Percentiles rank a stretch among this genome's conserved stretches.
These are phyloP conservation scores for Saccharomyces hybrid DNA, from an alignment of 1,139 yeast genomes.

Conservation along the genomic window DNA sequence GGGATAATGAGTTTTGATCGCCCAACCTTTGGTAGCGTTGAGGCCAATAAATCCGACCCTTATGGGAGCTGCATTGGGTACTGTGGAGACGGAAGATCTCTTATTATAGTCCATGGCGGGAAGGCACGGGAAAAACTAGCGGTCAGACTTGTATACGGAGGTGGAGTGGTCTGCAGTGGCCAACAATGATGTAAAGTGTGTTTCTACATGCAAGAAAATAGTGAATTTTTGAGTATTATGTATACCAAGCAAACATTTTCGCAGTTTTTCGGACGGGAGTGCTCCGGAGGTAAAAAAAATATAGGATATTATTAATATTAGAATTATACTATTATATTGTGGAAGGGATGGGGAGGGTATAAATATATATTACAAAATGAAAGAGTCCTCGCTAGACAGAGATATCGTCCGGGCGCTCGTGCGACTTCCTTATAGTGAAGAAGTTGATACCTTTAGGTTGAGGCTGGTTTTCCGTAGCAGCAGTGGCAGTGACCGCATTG, in stretches of 20 bases:
- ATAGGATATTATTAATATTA: not conserved
- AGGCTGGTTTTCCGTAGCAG: slow-evolving; percentile 32
- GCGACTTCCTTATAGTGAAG: slow-evolving; percentile 63
- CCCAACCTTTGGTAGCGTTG: slow-evolving; percentile 24
- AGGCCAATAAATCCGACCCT: slow-evolving; percentile 25
- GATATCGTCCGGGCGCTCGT: slow-evolving; percentile 51
- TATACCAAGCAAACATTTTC: not conserved
- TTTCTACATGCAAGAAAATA: not conserved
- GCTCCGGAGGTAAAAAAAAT: not conserved
- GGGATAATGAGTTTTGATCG: slow-evolving; percentile 25
- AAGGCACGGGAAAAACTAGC: not conserved
- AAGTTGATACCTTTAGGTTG: slow-evolving; percentile 65
- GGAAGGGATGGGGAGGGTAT: not conserved
- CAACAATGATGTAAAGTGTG: not conserved
- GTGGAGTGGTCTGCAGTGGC: not conserved
- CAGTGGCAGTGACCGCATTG: slow-evolving; percentile 14
- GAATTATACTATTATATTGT: not conserved
- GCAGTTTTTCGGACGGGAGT: not conserved
- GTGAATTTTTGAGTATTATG: not conserved
- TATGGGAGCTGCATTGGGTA: slow-evolving; percentile 22
- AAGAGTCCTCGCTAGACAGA: slow-evolving; percentile 38
- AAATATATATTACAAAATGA: not conserved
- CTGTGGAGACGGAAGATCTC: slow-evolving; percentile 20
- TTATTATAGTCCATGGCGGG: slow-evolving; percentile 12
- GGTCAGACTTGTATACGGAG: not conserved